These are phyloP conservation scores for Colletotrichum viniferum DNA, from an alignment of 2,329 filamentous ascomycete genomes.

Conservation along the genomic window DNA sequence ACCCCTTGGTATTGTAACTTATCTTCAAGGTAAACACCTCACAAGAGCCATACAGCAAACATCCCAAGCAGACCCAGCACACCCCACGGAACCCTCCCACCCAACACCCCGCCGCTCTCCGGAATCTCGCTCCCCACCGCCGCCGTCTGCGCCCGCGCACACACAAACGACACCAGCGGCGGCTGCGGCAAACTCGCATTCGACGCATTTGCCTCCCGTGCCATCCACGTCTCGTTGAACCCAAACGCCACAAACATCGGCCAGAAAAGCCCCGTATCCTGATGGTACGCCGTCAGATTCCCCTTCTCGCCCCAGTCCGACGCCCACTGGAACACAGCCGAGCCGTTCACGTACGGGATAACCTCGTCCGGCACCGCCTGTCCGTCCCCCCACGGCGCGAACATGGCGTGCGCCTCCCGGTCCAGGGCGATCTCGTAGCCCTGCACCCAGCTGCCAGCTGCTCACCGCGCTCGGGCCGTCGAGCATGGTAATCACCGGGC, in stretches of 20 bases:
- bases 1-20: too few species aligned
- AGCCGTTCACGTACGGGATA: not conserved
- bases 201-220: not conserved
- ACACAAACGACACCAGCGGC: not conserved
- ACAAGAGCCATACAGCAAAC: not conserved
- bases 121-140: not conserved
- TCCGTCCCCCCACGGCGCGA: not conserved
- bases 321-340: not conserved
- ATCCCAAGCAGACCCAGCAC: not conserved
- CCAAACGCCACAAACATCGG: not conserved
- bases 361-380: not conserved
- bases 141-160: not conserved
- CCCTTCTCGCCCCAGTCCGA: not conserved
- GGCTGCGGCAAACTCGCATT: not conserved
- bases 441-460: not conserved
- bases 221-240: not conserved
- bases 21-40: not conserved
- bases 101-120: accelerated
- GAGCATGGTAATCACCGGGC: not conserved
- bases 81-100: not conserved
- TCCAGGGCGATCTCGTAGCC: not conserved
- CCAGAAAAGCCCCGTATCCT: not conserved
- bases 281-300: not conserved
- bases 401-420: not conserved
- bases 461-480: not conserved